Conservation (phyloP, 345 rosid genomes). For the Corymbia maculata region DNA sequence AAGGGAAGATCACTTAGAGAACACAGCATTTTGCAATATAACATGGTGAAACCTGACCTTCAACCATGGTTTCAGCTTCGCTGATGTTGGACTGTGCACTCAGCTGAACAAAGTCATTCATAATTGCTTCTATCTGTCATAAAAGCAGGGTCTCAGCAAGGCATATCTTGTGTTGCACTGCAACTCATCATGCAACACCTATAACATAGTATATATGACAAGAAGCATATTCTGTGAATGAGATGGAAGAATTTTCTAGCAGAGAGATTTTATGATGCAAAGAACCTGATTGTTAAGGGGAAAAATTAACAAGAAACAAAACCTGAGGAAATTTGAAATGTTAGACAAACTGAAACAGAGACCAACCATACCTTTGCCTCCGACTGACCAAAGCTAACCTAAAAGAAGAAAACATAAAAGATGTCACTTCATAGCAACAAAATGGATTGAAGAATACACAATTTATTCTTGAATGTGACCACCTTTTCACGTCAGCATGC, state of each 20-base stretch:
- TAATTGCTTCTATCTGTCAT: constrained; percentile 80
- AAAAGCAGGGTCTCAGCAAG: constrained; percentile 1
- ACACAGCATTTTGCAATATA: neutral
- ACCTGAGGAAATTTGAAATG: neutral
- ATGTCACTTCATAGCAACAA: neutral
- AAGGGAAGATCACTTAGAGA: neutral
- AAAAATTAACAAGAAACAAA: neutral
- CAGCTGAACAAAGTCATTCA: constrained; percentile 88
- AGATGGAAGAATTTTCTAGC: neutral
- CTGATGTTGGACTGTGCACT: constrained; percentile 74
- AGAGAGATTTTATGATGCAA: neutral
- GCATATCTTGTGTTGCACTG: neutral
- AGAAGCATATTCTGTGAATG: neutral
- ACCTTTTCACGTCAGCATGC: neutral
- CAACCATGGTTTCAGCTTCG: constrained; percentile 92
- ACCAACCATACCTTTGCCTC: constrained; percentile 74
- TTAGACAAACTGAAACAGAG: neutral
- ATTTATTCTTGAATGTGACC: neutral
- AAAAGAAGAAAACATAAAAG: constrained; percentile 6
- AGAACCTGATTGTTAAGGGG: neutral
- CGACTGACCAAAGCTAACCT: constrained; percentile 86
- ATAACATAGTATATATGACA: neutral
- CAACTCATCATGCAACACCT: neutral
- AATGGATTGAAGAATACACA: neutral
- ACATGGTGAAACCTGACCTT: constrained; percentile 36